phyloP scores from a whole-genome alignment of 257 asterid species.

The Nicotiana tomentosiformis region DNA sequence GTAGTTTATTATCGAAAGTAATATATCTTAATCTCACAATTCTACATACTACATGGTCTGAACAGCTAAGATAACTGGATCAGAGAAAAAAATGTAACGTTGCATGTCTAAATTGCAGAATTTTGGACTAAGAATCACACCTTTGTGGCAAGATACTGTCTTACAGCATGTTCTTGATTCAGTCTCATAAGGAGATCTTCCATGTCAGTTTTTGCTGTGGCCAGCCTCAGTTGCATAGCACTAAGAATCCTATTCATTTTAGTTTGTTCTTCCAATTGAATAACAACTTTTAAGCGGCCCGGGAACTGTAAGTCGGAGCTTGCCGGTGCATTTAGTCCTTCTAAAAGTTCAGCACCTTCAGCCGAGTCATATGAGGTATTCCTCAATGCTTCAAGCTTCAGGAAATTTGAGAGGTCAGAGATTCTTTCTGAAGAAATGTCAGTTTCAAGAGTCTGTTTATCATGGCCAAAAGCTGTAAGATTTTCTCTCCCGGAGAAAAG shows the following conservation, averaged over 20 bases:
- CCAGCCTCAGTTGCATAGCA: conserved; percentile 34
- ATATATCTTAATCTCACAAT: background rate
- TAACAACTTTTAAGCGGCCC: conserved; percentile 22
- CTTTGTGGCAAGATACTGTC: conserved; percentile 48
- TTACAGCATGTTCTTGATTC: conserved; percentile 52
- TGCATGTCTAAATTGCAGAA: background rate
- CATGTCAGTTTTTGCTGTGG: conserved; percentile 42
- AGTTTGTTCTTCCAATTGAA: conserved; percentile 39
- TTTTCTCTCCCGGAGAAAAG: conserved; percentile 10
- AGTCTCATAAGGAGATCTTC: conserved; percentile 52
- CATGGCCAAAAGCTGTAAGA: background rate
- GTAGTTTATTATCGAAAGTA: background rate
- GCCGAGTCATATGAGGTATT: conserved; percentile 21
- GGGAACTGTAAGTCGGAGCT: conserved; percentile 23
- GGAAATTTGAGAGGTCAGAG: conserved; percentile 3
- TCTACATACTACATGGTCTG: background rate
- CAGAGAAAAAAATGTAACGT: background rate
- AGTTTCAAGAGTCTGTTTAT: conserved; percentile 15
- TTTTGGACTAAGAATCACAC: conserved; percentile 23
- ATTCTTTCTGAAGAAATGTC: conserved; percentile 13
- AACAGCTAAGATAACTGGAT: background rate
- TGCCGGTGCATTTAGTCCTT: conserved; percentile 9
- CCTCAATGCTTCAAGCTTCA: conserved; percentile 10
- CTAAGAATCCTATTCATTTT: conserved; percentile 39
- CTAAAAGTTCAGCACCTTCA: conserved; percentile 29